A percentile compares a stretch with the other conserved stretches of the same genome.
Conservation (phyloP, 352 stramenopile species). For the Phytopythium helicoides region DNA sequence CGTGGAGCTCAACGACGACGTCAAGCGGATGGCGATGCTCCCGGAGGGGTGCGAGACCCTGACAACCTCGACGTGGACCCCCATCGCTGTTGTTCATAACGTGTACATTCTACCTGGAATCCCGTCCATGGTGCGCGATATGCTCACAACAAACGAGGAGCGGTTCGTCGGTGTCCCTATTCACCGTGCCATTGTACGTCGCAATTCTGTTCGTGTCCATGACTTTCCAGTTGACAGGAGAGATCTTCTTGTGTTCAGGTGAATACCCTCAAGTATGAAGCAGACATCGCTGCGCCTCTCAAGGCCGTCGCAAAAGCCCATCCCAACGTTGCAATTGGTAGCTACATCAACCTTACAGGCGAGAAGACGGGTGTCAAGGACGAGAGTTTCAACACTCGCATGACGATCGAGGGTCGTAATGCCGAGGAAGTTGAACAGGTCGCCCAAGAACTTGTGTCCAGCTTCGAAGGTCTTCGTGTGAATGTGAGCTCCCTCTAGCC, state of each 20-base stretch:
- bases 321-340: constrained; percentile 71
- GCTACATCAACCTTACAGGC: constrained; percentile 80
- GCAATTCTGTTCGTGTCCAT: constrained; percentile 3
- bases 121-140: constrained; percentile 74
- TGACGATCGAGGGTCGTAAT: constrained; percentile 69
- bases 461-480: constrained; percentile 22
- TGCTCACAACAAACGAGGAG: constrained; percentile 77
- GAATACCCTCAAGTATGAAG: constrained; percentile 66
- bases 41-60: constrained; percentile 57
- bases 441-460: constrained; percentile 34
- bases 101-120: constrained; percentile 86
- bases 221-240: no score
- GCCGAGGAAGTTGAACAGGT: constrained; percentile 51
- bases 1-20: constrained; percentile 56
- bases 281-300: constrained; percentile 58
- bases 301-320: constrained; percentile 64
- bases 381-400: constrained; percentile 59
- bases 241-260: constrained; percentile 54
- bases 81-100: constrained; percentile 75
- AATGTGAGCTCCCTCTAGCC: not conserved
- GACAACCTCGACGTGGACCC: constrained; percentile 60
- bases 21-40: constrained; percentile 74
- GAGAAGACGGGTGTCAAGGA: constrained; percentile 55
- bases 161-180: constrained; percentile 80
- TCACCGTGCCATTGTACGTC: constrained; percentile 66